Evolutionary conservation across 1,139 yeast species (phyloP).

Genomic region (Nakaseomyces sp.): DNA sequence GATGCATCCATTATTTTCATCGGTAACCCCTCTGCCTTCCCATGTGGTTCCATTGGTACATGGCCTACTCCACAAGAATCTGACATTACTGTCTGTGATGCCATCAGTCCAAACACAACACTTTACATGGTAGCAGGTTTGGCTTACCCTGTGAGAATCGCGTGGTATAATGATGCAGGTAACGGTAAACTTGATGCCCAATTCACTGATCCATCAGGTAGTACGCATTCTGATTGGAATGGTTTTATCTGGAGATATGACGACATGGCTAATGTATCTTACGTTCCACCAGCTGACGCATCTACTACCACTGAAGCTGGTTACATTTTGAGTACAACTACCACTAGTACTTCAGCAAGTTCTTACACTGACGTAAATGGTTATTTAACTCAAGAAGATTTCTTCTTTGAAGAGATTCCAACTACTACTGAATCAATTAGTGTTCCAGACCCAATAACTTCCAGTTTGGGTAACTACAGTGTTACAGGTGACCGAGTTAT

Average conservation of each 20-base stretch:
- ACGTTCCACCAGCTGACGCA: not conserved
- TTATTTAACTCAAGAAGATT: not conserved
- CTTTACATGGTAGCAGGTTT: constrained; percentile 5
- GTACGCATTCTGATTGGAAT: constrained; percentile 6
- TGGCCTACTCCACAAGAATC: constrained; percentile 7
- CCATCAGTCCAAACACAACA: constrained; percentile 5
- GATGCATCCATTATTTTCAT: constrained; percentile 7
- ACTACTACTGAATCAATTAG: constrained; percentile 1
- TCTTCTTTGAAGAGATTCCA: constrained; percentile 1
- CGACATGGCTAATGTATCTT: not conserved
- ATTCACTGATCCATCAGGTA: constrained; percentile 8
- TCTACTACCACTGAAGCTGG: constrained; percentile 1
- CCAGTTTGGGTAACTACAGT: not conserved
- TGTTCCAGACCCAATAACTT: constrained; percentile 3
- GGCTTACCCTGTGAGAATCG: constrained; percentile 7
- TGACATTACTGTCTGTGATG: constrained; percentile 6
- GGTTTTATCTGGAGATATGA: constrained; percentile 3
- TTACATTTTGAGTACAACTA: constrained; percentile 1
- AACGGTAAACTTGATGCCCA: constrained; percentile 6
- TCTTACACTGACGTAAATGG: constrained; percentile 1
- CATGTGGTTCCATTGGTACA: constrained; percentile 5
- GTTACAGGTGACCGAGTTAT: not conserved
- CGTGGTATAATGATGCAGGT: constrained; percentile 5
- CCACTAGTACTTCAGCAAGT: not conserved
- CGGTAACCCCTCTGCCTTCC: constrained; percentile 8